A percentile compares a stretch with the other conserved stretches of the same genome.
phyloP scores from a whole-genome alignment of 1,284 basidiomycete species.

The Puccinia novopanici region DNA sequence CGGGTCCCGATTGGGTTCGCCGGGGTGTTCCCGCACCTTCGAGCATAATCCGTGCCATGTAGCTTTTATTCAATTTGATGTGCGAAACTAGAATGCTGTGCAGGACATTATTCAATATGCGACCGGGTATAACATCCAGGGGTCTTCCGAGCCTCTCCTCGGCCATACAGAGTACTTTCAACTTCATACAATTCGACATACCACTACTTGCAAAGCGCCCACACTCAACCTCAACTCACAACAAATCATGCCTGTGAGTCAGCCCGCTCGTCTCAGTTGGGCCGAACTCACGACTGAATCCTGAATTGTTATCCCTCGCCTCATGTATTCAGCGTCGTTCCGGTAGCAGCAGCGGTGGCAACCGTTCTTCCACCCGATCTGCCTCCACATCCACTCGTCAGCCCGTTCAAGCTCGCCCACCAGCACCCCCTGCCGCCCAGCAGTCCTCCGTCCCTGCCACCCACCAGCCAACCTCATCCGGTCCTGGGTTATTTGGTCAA shows the following conservation, averaged over 20 bases:
- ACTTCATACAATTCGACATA: not conserved
- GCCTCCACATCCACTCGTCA: constrained; percentile 72
- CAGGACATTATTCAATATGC: constrained; percentile 9
- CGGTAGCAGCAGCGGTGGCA: constrained; percentile 42
- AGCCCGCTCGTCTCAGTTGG: not conserved
- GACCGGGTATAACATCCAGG: not conserved
- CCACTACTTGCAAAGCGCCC: not conserved
- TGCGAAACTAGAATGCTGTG: not conserved
- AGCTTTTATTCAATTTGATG: not conserved
- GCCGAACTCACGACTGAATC: not conserved
- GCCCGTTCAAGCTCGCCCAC: constrained; percentile 65
- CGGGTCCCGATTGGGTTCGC: not conserved
- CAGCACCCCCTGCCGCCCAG: constrained; percentile 9
- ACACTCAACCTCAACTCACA: not conserved
- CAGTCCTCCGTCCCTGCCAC: constrained; percentile 26
- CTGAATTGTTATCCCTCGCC: not conserved
- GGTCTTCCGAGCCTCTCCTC: not conserved
- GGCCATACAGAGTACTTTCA: not conserved
- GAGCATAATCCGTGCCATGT: not conserved
- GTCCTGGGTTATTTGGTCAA: constrained; percentile 47
- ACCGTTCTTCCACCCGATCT: constrained; percentile 62
- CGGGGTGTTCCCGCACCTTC: not conserved
- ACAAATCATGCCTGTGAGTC: constrained; percentile 16
- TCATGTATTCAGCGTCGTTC: constrained; percentile 21
- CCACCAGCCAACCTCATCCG: constrained; percentile 39